Base-by-base conservation (phyloP, 352 stramenopile genomes). In the Phytophthora lateralis region DNA sequence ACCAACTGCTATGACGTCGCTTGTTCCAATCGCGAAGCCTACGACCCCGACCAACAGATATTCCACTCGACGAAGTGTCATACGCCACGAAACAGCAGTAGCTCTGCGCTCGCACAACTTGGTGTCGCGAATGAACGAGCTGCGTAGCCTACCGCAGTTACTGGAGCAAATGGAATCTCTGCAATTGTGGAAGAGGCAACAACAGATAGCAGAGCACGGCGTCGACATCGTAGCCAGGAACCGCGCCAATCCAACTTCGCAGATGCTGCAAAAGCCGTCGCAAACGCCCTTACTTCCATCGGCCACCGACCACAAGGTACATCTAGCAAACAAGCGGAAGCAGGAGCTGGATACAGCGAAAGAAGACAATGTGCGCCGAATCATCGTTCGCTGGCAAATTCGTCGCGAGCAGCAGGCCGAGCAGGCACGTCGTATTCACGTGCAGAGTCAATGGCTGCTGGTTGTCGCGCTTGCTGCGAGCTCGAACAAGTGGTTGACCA, bases 401-500 rank as follows among this genome's bases (percentile, higher is more conserved):
- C 71, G 72, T 4, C 75, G 78, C 0, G 34, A 73, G 35, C 51
- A 77, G 51, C 63, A 73, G 0, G 69, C 76, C 17, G 57, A 82
- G 18, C 56, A 68, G 14, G 55, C 60, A 21, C 69, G 68, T 21
- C 69, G 55, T 2, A 64, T 67, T n/a, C 75, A 83, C 38, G 44
- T 73, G 5, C 73, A 89, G 60, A 80, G 73, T 7, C 80, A 86
- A 47, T 91, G 82, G 82, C 55, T 91, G 15, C 34, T 91, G 43
- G 42, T 89, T 14, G 63, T 76, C 2, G 34, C 55, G 9, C 64
- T 91, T 0, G 66, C 77, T 14, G 49, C 75, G 26, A 66, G 69
- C 9, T 75, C 73, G 0, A 46, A 55, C 3, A 63, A 62, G 29
- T 89, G 78, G 79, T 46, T 80, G 3, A 49, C 60, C 5, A 66